Percentiles rank a stretch among this genome's conserved stretches.
These are phyloP conservation scores for Aspergillus cavernicola DNA, from an alignment of 495 filamentous ascomycete genomes.

Conservation along the genomic window DNA sequence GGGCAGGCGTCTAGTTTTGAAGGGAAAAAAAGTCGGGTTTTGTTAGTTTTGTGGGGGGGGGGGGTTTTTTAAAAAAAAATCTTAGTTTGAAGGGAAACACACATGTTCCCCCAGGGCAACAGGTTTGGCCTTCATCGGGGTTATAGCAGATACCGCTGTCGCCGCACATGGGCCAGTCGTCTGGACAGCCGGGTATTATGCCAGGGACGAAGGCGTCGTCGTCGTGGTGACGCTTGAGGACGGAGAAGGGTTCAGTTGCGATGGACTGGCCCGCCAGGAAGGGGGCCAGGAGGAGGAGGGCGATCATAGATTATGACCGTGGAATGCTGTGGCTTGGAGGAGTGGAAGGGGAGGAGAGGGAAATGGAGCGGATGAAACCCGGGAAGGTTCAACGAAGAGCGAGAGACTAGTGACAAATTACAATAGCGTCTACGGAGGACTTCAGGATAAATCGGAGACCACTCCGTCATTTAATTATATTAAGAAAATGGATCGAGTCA, in stretches of 20 bases:
- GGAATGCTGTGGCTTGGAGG: not conserved
- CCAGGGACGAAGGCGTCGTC: slow-evolving; percentile 13
- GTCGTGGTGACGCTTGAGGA: slow-evolving; percentile 11
- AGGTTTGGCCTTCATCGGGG: slow-evolving; percentile 10
- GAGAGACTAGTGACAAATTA: not conserved
- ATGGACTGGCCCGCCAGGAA: slow-evolving; percentile 14
- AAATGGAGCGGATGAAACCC: not conserved
- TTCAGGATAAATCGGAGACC: not conserved
- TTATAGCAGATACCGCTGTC: slow-evolving; percentile 17
- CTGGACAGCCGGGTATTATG: slow-evolving; percentile 15
- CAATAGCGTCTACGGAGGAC: slow-evolving; percentile 8
- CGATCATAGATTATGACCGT: slow-evolving; percentile 2
- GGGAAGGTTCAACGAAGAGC: not conserved
- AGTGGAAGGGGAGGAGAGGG: not conserved
- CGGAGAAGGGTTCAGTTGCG: not conserved
- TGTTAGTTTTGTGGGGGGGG: not conserved
- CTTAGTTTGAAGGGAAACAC: slow-evolving; percentile 3
- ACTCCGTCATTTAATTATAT: not conserved
- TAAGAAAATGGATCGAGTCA: not conserved
- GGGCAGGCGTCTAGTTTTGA: slow-evolving; percentile 20
- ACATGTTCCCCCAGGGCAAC: slow-evolving; percentile 18
- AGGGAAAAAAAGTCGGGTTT: too few relatives aligned
- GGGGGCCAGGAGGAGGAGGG: slow-evolving; percentile 6
- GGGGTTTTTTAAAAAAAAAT: not conserved
- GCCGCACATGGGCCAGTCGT: slow-evolving; percentile 9